Conservation (phyloP, 768 basidiomycete species). For the Mycena olivaceomarginata region DNA sequence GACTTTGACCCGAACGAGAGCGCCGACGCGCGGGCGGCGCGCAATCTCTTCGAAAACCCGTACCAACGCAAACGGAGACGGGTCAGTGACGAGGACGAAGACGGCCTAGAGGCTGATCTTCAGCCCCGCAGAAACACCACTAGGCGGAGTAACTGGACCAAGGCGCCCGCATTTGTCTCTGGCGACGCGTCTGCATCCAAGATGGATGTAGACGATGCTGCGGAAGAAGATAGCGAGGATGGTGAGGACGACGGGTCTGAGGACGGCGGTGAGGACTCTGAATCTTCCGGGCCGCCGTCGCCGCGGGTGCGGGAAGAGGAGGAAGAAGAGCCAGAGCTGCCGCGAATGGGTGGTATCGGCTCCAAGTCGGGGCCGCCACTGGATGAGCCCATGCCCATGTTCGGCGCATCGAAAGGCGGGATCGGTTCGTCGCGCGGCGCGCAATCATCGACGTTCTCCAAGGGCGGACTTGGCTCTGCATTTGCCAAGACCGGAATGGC, state of each 20-base stretch:
- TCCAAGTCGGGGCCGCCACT: slow-evolving; percentile 48
- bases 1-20: slow-evolving; percentile 69
- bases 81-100: slow-evolving; percentile 82
- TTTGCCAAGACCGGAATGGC: slow-evolving; percentile 42
- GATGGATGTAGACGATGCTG: slow-evolving; percentile 60
- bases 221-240: slow-evolving; percentile 47
- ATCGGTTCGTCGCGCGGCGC: slow-evolving; percentile 58
- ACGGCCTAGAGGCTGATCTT: slow-evolving; percentile 67
- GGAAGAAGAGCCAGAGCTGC: slow-evolving; percentile 63
- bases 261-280: slow-evolving; percentile 64
- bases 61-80: slow-evolving; percentile 83
- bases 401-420: slow-evolving; percentile 62
- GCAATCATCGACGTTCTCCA: slow-evolving; percentile 36
- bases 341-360: slow-evolving; percentile 66
- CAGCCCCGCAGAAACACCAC: slow-evolving; percentile 46
- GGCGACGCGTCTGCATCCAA: slow-evolving; percentile 64
- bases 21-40: slow-evolving; percentile 82
- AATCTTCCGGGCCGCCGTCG: slow-evolving; percentile 72
- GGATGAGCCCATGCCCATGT: slow-evolving; percentile 21
- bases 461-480: slow-evolving; percentile 40
- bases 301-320: slow-evolving; percentile 73
- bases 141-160: slow-evolving; percentile 81
- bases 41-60: slow-evolving; percentile 85
- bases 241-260: slow-evolving; percentile 54
- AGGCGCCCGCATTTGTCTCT: slow-evolving; percentile 85